phyloP scores from a whole-genome alignment of 495 filamentous ascomycete species.

The Penicillium daleae region DNA sequence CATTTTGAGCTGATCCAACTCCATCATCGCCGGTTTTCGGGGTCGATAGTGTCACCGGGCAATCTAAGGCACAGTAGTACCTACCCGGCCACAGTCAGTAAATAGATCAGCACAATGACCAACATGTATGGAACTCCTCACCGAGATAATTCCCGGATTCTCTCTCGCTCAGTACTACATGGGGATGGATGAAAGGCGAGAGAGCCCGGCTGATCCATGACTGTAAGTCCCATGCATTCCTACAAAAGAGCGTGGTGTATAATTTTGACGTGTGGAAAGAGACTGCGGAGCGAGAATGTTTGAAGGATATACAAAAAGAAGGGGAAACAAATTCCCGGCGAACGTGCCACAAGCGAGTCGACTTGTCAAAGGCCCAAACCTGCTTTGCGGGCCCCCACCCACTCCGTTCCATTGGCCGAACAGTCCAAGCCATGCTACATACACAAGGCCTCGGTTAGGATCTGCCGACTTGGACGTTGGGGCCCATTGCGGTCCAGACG shows the following conservation, averaged over 20 bases:
- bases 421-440: background rate
- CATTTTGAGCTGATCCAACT: background rate
- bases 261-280: background rate
- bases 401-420: slow-evolving; percentile 6
- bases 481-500: slow-evolving; percentile 10
- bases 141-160: slow-evolving; percentile 31
- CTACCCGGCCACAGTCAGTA: slow-evolving; percentile 17
- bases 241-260: background rate
- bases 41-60: slow-evolving; percentile 5
- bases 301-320: background rate
- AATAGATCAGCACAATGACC: slow-evolving; percentile 1
- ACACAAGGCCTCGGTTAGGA: slow-evolving; percentile 3
- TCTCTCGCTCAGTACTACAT: slow-evolving; percentile 26
- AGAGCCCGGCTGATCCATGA: slow-evolving; percentile 20
- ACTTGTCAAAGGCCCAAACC: slow-evolving; percentile 9
- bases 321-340: slow-evolving; percentile 5
- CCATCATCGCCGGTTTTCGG: background rate
- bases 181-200: slow-evolving; percentile 18
- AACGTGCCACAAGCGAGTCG: slow-evolving; percentile 5
- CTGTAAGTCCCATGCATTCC: slow-evolving; percentile 12
- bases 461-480: background rate
- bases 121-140: background rate
- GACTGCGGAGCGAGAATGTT: background rate
- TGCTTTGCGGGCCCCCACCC: slow-evolving; percentile 11
- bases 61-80: slow-evolving; percentile 39